phyloP scores from a whole-genome alignment of 257 asterid genomes.

The Solanum rostratum region DNA sequence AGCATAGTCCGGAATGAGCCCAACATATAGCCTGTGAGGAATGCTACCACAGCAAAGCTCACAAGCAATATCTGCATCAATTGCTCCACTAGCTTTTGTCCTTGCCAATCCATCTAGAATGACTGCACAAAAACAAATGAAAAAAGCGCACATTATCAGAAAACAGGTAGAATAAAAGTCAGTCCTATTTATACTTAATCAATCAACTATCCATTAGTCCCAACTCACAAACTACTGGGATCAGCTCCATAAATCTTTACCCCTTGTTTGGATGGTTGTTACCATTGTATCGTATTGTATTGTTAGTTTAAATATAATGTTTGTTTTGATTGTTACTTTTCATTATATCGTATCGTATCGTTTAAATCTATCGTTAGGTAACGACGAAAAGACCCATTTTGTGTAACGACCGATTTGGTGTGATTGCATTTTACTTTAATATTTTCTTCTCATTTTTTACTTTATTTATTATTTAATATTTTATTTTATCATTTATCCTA shows the following conservation, averaged over 20 bases:
- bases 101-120: slow-evolving; percentile 71
- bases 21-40: slow-evolving; percentile 38
- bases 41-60: slow-evolving; percentile 45
- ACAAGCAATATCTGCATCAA: slow-evolving; percentile 64
- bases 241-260: not conserved
- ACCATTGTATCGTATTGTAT: no score
- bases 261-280: no score
- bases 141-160: not conserved
- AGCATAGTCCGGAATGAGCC: slow-evolving; percentile 65
- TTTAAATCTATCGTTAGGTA: no score
- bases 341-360: no score
- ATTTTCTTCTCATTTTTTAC: no score
- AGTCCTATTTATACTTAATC: not conserved
- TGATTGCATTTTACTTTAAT: no score
- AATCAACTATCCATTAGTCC: not conserved
- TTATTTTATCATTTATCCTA: no score
- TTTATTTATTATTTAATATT: no score
- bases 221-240: not conserved
- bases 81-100: slow-evolving; percentile 68
- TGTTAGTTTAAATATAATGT: no score
- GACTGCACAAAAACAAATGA: not conserved
- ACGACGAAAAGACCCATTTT: no score
- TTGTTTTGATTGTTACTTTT: no score
- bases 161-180: not conserved
- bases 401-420: no score